These are phyloP conservation scores for Lachnellula willkommii DNA, from an alignment of 2,329 filamentous ascomycete genomes.

Conservation along the genomic window DNA sequence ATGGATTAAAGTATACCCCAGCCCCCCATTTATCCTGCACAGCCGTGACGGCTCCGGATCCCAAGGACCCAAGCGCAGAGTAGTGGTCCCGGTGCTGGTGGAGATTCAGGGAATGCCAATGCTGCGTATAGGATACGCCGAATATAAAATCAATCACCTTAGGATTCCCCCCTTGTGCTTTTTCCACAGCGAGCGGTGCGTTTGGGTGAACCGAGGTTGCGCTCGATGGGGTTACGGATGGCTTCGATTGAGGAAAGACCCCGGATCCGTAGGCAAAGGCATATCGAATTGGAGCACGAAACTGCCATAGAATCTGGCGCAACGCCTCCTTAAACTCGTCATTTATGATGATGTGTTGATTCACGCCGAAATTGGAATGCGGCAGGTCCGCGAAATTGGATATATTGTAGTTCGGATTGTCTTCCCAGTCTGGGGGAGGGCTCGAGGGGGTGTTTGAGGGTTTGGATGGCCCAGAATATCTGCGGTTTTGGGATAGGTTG, in stretches of 20 bases:
- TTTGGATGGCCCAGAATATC: neutral
- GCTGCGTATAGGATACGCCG: conserved; percentile 86
- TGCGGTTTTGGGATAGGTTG: conserved; percentile 1
- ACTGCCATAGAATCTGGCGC: conserved; percentile 82
- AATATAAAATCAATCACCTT: conserved; percentile 99
- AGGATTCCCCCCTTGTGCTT: conserved; percentile 78
- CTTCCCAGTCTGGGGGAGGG: conserved; percentile 56
- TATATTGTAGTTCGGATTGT: conserved; percentile 65
- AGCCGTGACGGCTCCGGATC: conserved; percentile 76
- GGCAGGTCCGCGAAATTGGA: conserved; percentile 71
- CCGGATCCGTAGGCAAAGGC: conserved; percentile 97
- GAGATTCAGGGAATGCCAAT: conserved; percentile 95
- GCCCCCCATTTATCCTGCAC: conserved; percentile 87
- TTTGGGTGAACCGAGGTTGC: conserved; percentile 67
- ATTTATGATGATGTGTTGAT: conserved; percentile 95
- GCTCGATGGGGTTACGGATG: conserved; percentile 49
- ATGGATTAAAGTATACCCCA: conserved; percentile 96
- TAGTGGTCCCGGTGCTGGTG: conserved; percentile 88
- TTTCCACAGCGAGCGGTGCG: conserved; percentile 72
- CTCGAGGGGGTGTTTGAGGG: conserved; percentile 22
- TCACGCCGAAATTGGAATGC: conserved; percentile 79
- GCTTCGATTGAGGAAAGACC: conserved; percentile 74
- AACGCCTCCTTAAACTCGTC: conserved; percentile 90
- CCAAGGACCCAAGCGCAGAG: conserved; percentile 74
- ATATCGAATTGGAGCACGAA: conserved; percentile 88